Evolutionary conservation across 192 early-diverging fungal genomes (phyloP).

Genomic region (Gigaspora rosea): DNA sequence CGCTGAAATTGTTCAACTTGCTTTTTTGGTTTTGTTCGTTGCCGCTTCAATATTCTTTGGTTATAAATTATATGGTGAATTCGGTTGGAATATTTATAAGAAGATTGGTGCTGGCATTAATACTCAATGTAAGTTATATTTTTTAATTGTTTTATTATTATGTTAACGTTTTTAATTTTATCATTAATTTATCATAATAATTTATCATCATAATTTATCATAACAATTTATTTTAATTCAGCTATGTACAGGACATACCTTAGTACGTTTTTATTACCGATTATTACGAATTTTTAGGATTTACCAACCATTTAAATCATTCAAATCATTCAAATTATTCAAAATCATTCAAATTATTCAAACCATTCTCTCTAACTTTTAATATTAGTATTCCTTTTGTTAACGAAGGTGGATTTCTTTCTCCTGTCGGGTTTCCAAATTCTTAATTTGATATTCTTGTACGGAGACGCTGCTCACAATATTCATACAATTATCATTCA

Average conservation of each 20-base stretch:
- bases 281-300: not conserved
- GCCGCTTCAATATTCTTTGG: constrained; percentile 37
- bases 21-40: not conserved
- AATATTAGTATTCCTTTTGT: constrained; percentile 20
- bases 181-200: not conserved
- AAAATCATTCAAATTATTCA: not conserved
- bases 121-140: constrained; percentile 51
- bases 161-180: not conserved
- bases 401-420: constrained; percentile 11
- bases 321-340: not conserved
- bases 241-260: constrained; percentile 69
- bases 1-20: constrained; percentile 1
- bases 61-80: constrained; percentile 57
- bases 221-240: too few relatives aligned
- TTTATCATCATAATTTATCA: not conserved
- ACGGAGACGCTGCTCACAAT: not conserved
- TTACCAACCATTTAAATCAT: not conserved
- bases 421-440: constrained; percentile 25
- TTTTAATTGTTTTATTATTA: not conserved
- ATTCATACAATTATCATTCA: constrained; percentile 8
- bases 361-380: not conserved
- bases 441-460: constrained; percentile 26
- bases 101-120: constrained; percentile 67
- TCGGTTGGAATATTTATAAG: constrained; percentile 70
- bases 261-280: not conserved